Base-by-base conservation (phyloP, 1,284 basidiomycete species). In the Cerioporus squamosus region DNA sequence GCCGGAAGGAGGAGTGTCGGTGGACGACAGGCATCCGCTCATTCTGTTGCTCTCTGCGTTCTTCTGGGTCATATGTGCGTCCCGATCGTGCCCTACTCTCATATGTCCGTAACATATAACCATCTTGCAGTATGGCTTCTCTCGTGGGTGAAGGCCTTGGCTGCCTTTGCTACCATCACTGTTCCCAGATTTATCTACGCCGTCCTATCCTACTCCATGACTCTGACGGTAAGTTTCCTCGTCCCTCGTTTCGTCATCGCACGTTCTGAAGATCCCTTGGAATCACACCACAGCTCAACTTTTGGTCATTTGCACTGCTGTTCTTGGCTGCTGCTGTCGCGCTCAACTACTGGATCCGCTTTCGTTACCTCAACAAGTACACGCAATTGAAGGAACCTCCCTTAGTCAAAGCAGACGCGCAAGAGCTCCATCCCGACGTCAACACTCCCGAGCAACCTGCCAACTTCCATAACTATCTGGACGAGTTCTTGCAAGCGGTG, bases 401-500 rank as follows among this genome's bases (percentile, higher is more conserved):
- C 0, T 75, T 94, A 29, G 79, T 84, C 55, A 91, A 94, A 67
- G 83, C 87, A 0, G 90, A 93, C 69, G 86, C 86, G 9, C 88
- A 90, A 60, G 88, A 91, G 66, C 80, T 91, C 38, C 93, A 95
- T 75, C 93, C 94, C 2, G 93, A 95, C 70, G 88, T 94, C n/a
- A 93, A 93, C 60, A 84, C 86, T 17, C 72, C 80, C 67, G 90
- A 91, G 58, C 77, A 84, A n/a, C 82, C 88, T 0, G 83, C 90
- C 6, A 84, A 87, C 4, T 95, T 97, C 69, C 94, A 96, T 71
- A 95, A 96, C 68, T 97, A 97, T 70, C 81, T 98, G 31, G 95
- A 97, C 71, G 96, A 98, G 68, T 97, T 98, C 70, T 74, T 98
- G 45, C 90, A 95, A 64, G 95, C 95, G 5, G 93, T 98, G 57